Conservation (phyloP, 208 protist species). For the Borovskyia barvae region DNA sequence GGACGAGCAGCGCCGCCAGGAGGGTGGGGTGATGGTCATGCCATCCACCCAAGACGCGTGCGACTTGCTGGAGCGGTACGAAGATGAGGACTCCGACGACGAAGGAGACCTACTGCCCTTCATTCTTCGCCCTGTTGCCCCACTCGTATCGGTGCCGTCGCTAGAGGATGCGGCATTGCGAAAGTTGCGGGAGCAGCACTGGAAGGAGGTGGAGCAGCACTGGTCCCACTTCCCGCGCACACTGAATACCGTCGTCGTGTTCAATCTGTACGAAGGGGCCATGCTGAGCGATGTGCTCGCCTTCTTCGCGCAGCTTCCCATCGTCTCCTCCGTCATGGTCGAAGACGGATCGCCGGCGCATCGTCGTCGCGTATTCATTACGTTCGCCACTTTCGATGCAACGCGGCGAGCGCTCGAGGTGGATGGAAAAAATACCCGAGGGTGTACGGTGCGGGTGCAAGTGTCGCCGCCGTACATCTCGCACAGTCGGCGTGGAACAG, state of each 20-base stretch:
- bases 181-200: conserved; percentile 71
- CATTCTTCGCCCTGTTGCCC: conserved; percentile 69
- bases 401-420: conserved; percentile 61
- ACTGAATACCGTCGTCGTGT: conserved; percentile 73
- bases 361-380: conserved; percentile 70
- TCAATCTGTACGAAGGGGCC: conserved; percentile 72
- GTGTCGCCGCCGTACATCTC: conserved; percentile 80
- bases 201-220: conserved; percentile 64
- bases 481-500: conserved; percentile 47
- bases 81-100: conserved; percentile 88
- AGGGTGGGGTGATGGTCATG: conserved; percentile 82
- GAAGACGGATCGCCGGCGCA: conserved; percentile 62
- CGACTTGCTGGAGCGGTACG: conserved; percentile 85
- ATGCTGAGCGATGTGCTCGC: conserved; percentile 54
- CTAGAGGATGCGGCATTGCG: conserved; percentile 78
- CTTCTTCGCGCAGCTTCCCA: conserved; percentile 44
- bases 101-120: conserved; percentile 80
- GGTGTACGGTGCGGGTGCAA: conserved; percentile 78
- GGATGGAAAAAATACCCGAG: conserved; percentile 79
- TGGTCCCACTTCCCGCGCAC: conserved; percentile 68
- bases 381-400: conserved; percentile 48
- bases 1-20: conserved; percentile 55
- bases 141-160: conserved; percentile 63
- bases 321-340: conserved; percentile 45
- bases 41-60: conserved; percentile 75